Conservation (phyloP, 805 yeast genomes). For the Candida coleopterorum region DNA sequence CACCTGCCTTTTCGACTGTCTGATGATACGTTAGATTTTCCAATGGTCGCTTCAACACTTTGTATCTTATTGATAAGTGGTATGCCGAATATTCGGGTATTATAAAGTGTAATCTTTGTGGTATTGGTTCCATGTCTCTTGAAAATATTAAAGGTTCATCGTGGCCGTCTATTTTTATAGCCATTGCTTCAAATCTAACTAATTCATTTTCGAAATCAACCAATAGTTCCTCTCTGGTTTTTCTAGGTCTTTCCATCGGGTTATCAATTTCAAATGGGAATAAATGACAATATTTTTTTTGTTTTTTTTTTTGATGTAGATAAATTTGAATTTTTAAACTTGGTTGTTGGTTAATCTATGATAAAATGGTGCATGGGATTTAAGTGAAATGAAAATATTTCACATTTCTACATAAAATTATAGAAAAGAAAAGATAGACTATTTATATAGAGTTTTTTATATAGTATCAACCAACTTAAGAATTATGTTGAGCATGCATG, state of each 20-base stretch:
- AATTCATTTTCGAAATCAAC: conserved; percentile 19
- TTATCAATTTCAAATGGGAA: no score
- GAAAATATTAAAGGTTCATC: conserved; percentile 18
- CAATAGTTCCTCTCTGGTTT: conserved; percentile 12
- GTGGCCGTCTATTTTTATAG: conserved; percentile 21
- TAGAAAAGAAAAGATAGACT: no score
- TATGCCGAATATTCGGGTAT: conserved; percentile 25
- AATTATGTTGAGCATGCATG: no score
- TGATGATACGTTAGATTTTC: conserved; percentile 21
- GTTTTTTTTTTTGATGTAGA: no score
- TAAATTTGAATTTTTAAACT: no score
- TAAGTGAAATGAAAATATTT: no score
- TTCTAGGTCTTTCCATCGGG: background rate
- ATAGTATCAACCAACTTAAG: no score
- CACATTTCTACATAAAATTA: no score
- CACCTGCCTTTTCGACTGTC: conserved; percentile 23
- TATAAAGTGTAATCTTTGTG: conserved; percentile 19
- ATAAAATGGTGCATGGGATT: no score
- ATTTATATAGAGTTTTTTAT: no score
- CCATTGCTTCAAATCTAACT: conserved; percentile 23
- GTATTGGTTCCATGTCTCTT: conserved; percentile 22
- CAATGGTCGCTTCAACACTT: conserved; percentile 18
- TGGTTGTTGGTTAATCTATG: no score
- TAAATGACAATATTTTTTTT: no score
- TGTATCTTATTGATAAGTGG: conserved; percentile 19